Base-by-base conservation (phyloP, 768 basidiomycete species). In the Suillus ampliporus region DNA sequence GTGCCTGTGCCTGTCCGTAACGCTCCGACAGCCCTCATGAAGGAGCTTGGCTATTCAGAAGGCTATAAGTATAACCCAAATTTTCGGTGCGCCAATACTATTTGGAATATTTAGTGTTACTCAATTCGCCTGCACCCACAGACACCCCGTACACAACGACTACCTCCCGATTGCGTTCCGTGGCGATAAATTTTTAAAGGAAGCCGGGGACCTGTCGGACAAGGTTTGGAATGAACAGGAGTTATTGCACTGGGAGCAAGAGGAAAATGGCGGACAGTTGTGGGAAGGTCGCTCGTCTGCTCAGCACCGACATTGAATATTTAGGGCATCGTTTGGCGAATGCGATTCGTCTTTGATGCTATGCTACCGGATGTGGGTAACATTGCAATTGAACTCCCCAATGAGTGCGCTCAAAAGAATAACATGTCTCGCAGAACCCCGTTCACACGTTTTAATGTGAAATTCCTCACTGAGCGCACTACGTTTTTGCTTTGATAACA, bases 1-100 rank as follows among this genome's bases (percentile, higher is more conserved):
- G 90, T 95, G 1, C 94, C 94, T 1, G 68, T 92, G 61, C 79
- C 82, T 41, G 82, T 94, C 67, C 83, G 94, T 35, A 94, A 95
- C 74, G 91, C 91, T 10, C 91, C 92, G 3, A 92, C 91, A 3
- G 67, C 65, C 21, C 69, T 92, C 11, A 89, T 91, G 88, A 87
- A 88, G 70, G 81, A 86, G 28, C 79, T 91, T 2, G 88, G 86
- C 23, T 91, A 90, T 68, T 87, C 87, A 1, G 78, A 83, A 65
- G 83, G 80, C 23, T 92, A 92, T 65, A 73, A 71, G 58, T 92
- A 87, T 65, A 87, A 90, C 72, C 89, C 89, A 10, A 77, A 74
- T 31, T 90, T 82, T 69, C 72, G 68, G 82, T 86, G 63, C 69
- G 84, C 70, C n/a, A 35, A 31, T 8, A n/a, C 37, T 15, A n/a